Conservation (phyloP, 257 asterid genomes). For the Forsythia suspensa region DNA sequence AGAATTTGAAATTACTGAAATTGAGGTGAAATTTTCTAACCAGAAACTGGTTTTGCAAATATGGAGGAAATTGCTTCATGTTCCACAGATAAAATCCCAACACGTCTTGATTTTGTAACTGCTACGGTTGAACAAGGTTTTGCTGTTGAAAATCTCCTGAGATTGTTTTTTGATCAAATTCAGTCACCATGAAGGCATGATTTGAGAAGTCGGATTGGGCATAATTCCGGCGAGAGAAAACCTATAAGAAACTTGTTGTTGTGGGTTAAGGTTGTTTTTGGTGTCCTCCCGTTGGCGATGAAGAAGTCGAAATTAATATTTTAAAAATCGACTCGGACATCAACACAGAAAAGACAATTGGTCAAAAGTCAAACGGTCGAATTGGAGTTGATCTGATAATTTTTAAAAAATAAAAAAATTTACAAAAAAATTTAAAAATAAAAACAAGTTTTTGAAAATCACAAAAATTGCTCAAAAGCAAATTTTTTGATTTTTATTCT, state of each 20-base stretch:
- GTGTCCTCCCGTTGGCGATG: conserved; percentile 41
- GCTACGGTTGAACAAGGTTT: neutral
- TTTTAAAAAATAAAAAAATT: no score
- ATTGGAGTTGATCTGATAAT: no score
- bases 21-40: no score
- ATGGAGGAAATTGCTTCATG: conserved; percentile 38
- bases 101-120: conserved; percentile 38
- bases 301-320: conserved; percentile 37
- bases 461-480: no score
- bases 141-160: conserved; percentile 35
- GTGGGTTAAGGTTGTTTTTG: conserved; percentile 26
- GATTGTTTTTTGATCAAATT: conserved; percentile 65
- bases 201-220: conserved; percentile 51
- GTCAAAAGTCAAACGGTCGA: no score
- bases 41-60: no score
- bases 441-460: no score
- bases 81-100: conserved; percentile 57
- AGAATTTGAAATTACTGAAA: no score
- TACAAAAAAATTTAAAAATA: no score
- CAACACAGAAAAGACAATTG: no score
- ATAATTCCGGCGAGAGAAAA: conserved; percentile 53
- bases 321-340: no score
- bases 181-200: conserved; percentile 35
- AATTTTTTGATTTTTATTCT: no score
- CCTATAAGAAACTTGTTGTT: conserved; percentile 48